These are phyloP conservation scores for Musa acuminata DNA, from an alignment of 176 grass and related monocot genomes.

Conservation along the genomic window DNA sequence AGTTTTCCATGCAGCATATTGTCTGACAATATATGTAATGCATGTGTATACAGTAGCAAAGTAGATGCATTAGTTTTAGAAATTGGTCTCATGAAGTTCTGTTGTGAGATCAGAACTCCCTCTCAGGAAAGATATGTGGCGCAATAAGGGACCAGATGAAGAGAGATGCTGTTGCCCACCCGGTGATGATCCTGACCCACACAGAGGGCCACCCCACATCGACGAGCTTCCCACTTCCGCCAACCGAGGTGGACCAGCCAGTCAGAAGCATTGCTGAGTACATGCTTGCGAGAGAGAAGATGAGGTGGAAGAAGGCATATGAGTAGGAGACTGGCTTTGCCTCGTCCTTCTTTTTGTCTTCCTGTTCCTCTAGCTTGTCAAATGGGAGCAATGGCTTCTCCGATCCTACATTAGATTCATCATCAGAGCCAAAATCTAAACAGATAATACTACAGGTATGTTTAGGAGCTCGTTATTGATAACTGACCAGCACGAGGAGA, in stretches of 20 bases:
- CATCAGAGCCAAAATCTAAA: not conserved
- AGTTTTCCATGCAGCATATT: not conserved
- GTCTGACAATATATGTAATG: not conserved
- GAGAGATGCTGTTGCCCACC: conserved; percentile 85
- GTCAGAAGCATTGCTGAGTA: conserved; percentile 93
- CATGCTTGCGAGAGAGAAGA: conserved; percentile 99
- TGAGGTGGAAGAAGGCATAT: conserved; percentile 98
- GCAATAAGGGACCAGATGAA: conserved; percentile 84
- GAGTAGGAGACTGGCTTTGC: conserved; percentile 73
- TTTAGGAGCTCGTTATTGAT: not conserved
- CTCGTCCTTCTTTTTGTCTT: conserved; percentile 50
- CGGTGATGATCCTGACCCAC: conserved; percentile 83
- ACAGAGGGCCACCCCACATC: conserved; percentile 97
- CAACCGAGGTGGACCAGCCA: conserved; percentile 91
- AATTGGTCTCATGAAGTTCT: not conserved
- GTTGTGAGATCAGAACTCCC: conserved; percentile 60
- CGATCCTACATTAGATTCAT: conserved; percentile 31
- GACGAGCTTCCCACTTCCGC: conserved; percentile 81
- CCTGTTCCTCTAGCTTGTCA: conserved; percentile 66
- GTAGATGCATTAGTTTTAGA: not conserved
- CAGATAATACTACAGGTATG: not conserved
- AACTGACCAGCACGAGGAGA: conserved; percentile 74
- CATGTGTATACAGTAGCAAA: not conserved
- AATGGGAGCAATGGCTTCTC: conserved; percentile 95
- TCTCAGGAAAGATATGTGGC: conserved; percentile 76